phyloP scores from a whole-genome alignment of 495 filamentous ascomycete genomes.

The Oleoguttula mirabilis region DNA sequence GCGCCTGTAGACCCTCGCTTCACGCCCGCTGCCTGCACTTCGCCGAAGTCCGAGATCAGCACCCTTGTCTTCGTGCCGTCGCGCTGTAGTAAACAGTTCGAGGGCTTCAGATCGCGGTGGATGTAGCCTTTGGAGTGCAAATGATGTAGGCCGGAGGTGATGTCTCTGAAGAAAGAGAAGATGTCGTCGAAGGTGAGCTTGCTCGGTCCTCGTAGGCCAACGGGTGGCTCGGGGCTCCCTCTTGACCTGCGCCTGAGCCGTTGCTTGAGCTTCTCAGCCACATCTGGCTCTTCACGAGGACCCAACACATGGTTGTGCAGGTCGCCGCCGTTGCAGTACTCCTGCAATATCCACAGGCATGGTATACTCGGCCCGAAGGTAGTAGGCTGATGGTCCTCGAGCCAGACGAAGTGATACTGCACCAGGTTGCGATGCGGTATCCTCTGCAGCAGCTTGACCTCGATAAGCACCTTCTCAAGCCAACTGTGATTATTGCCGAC shows the following conservation, averaged over 20 bases:
- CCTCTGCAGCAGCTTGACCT: constrained; percentile 84
- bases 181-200: constrained; percentile 79
- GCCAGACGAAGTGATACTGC: constrained; percentile 92
- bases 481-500: constrained; percentile 90
- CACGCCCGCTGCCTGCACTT: constrained; percentile 72
- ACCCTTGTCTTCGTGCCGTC: constrained; percentile 59
- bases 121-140: constrained; percentile 91
- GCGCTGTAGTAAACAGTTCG: constrained; percentile 82
- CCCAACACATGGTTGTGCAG: constrained; percentile 71
- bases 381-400: constrained; percentile 75
- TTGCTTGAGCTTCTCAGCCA: constrained; percentile 75
- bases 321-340: constrained; percentile 95
- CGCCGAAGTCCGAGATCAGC: constrained; percentile 92
- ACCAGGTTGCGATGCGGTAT: constrained; percentile 93
- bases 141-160: constrained; percentile 80
- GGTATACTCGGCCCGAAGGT: constrained; percentile 81
- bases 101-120: constrained; percentile 89
- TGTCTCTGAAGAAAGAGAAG: constrained; percentile 91
- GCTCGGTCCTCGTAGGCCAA: constrained; percentile 42
- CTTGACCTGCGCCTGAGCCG: constrained; percentile 68
- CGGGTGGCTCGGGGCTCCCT: constrained; percentile 40
- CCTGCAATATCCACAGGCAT: constrained; percentile 92
- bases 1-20: constrained; percentile 79
- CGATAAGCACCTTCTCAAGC: constrained; percentile 85
- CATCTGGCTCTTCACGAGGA: constrained; percentile 43